These are phyloP conservation scores for Fulvia fulva DNA, from an alignment of 2,329 filamentous ascomycete species.

Conservation along the genomic window DNA sequence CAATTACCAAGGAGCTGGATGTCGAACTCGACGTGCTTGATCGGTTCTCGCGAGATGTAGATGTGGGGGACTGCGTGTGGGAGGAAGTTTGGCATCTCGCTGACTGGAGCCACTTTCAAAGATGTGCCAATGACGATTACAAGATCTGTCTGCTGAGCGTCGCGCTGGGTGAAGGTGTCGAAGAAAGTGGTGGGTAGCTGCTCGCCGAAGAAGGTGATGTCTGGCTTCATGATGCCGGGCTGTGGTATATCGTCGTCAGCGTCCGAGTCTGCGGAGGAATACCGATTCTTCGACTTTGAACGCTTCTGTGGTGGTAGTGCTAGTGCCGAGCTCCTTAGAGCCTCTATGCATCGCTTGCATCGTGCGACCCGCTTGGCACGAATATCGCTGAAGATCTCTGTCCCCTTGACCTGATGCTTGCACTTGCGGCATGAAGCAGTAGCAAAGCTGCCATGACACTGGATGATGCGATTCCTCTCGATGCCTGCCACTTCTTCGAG, in stretches of 20 bases:
- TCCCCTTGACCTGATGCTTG: conserved; percentile 66
- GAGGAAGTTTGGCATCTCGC: conserved; percentile 60
- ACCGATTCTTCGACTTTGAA: conserved; percentile 44
- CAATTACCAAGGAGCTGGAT: conserved; percentile 95
- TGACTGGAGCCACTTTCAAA: conserved; percentile 91
- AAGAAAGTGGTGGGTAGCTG: conserved; percentile 80
- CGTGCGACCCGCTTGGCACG: conserved; percentile 69
- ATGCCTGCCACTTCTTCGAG: conserved; percentile 79
- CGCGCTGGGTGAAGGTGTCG: conserved; percentile 72
- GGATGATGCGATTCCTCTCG: conserved; percentile 73
- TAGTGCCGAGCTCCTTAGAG: conserved; percentile 48
- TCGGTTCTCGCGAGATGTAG: conserved; percentile 52
- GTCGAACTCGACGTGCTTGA: conserved; percentile 89
- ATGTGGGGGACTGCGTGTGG: conserved; percentile 32
- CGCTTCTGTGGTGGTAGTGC: conserved; percentile 31
- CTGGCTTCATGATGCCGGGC: conserved; percentile 85
- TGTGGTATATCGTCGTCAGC: conserved; percentile 63
- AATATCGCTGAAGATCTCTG: conserved; percentile 75
- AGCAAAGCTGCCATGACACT: conserved; percentile 95
- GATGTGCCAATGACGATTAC: conserved; percentile 95
- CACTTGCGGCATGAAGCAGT: conserved; percentile 87
- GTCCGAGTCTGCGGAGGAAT: conserved; percentile 51
- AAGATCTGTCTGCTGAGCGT: conserved; percentile 76
- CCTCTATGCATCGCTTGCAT: conserved; percentile 66
- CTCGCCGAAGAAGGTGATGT: conserved; percentile 98